These are phyloP conservation scores for Drechslerella dactyloides DNA, from an alignment of 2,329 filamentous ascomycete species.

Conservation along the genomic window DNA sequence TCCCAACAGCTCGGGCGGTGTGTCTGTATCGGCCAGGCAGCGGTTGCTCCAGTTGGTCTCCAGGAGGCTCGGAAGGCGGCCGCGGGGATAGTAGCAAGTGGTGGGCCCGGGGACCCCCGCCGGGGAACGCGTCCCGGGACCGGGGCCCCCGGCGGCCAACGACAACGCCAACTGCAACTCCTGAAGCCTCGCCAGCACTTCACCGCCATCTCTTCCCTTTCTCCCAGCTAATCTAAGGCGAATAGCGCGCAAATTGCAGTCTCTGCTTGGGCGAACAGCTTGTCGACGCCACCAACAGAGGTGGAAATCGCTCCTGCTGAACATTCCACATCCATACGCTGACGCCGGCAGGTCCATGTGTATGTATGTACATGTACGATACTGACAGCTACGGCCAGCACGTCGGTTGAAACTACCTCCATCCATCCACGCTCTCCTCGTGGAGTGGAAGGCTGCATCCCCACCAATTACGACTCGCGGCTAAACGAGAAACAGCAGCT, in stretches of 20 bases:
- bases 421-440: neutral
- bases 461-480: constrained; percentile 35
- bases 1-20: neutral
- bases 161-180: constrained; percentile 1
- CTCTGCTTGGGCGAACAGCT: neutral
- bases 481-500: constrained; percentile 39
- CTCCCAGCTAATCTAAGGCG: neutral
- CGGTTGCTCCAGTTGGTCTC: neutral
- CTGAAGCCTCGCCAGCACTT: neutral
- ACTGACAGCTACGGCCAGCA: neutral
- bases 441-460: constrained; percentile 17
- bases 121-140: neutral
- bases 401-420: no score
- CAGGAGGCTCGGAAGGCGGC: neutral
- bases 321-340: neutral
- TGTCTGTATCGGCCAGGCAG: neutral
- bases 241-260: constrained; percentile 1
- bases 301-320: neutral
- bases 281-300: neutral
- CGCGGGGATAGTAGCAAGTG: neutral
- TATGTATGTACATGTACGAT: no score
- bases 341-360: neutral
- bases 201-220: neutral
- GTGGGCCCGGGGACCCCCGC: neutral
- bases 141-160: neutral